phyloP scores from a whole-genome alignment of 2,329 filamentous ascomycete genomes.

The Phaeosphaeria sp. region DNA sequence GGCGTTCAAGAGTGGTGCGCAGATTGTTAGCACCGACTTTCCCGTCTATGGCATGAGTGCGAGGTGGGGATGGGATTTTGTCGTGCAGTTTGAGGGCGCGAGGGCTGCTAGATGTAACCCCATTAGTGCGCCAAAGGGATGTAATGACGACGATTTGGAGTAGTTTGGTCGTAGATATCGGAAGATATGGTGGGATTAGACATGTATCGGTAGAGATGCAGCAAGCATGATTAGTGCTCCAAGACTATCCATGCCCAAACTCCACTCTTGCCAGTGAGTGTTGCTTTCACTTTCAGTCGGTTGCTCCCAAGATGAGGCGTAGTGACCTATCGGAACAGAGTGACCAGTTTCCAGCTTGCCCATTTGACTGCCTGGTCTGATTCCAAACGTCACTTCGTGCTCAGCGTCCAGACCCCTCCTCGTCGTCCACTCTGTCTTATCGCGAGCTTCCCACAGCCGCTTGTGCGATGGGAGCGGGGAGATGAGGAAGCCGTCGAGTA shows the following conservation, averaged over 20 bases:
- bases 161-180: constrained; percentile 6
- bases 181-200: not conserved
- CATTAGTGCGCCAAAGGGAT: constrained; percentile 44
- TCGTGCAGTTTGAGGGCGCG: constrained; percentile 37
- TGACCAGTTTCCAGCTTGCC: constrained; percentile 34
- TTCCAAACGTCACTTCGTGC: constrained; percentile 31
- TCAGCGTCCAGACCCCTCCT: constrained; percentile 35
- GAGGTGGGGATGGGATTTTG: constrained; percentile 58
- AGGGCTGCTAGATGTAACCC: constrained; percentile 48
- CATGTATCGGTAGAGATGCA: constrained; percentile 40
- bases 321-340: constrained; percentile 26
- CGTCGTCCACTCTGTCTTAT: constrained; percentile 45
- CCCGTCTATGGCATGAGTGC: constrained; percentile 56
- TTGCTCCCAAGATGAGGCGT: constrained; percentile 13
- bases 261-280: constrained; percentile 55
- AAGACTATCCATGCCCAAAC: constrained; percentile 54
- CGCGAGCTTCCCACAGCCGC: constrained; percentile 53
- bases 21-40: constrained; percentile 59
- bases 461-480: constrained; percentile 53
- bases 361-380: constrained; percentile 43
- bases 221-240: constrained; percentile 56
- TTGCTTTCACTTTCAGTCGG: constrained; percentile 14
- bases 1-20: constrained; percentile 56
- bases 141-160: constrained; percentile 35
- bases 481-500: constrained; percentile 46